These are phyloP conservation scores for Cladophialophora chaetospira DNA, from an alignment of 2,329 filamentous ascomycete species.

Conservation along the genomic window DNA sequence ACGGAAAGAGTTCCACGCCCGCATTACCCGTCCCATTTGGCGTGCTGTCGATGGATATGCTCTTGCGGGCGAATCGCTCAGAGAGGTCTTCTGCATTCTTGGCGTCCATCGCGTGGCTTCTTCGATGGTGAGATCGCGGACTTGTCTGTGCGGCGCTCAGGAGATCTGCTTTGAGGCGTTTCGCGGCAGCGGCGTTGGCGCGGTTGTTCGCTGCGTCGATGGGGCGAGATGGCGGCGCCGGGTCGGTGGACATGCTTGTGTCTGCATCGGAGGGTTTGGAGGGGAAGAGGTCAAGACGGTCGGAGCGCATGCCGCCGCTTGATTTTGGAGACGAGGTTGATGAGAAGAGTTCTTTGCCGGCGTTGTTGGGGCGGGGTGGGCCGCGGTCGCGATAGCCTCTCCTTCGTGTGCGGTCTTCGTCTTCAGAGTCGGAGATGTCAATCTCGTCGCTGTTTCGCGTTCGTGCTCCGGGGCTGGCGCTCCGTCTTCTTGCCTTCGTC, in stretches of 20 bases:
- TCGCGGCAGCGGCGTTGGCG: constrained; percentile 33
- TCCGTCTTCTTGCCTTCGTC: constrained; percentile 53
- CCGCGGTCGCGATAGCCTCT: constrained; percentile 49
- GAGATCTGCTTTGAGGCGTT: constrained; percentile 58
- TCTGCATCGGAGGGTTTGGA: constrained; percentile 35
- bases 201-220: constrained; percentile 25
- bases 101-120: constrained; percentile 56
- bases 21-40: constrained; percentile 33
- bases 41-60: constrained; percentile 33
- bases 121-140: constrained; percentile 45
- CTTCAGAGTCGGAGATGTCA: constrained; percentile 41
- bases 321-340: constrained; percentile 47
- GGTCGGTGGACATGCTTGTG: constrained; percentile 29
- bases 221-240: constrained; percentile 46
- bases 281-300: constrained; percentile 49
- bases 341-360: constrained; percentile 62
- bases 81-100: constrained; percentile 57
- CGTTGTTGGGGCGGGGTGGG: constrained; percentile 41
- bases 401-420: constrained; percentile 36
- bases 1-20: constrained; percentile 42
- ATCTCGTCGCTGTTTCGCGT: constrained; percentile 48
- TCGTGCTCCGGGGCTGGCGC: constrained; percentile 60
- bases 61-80: constrained; percentile 32
- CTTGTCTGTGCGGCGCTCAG: constrained; percentile 50
- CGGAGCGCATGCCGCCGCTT: constrained; percentile 22